Conservation (phyloP, 2,329 filamentous ascomycete genomes). For the Trichoderma endophyticum region DNA sequence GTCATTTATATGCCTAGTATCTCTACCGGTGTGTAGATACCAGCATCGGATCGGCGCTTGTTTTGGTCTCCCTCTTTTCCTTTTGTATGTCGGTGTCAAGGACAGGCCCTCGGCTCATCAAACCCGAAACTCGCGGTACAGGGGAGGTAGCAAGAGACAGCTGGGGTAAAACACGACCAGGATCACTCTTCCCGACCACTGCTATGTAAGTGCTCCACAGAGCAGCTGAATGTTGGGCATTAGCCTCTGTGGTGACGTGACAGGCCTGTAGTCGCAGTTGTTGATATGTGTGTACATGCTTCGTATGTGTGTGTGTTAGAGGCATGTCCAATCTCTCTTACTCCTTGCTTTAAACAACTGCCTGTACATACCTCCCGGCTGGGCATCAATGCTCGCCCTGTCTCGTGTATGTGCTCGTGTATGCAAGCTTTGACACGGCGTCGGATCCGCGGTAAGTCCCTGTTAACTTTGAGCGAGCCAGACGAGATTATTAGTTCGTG, state of each 20-base stretch:
- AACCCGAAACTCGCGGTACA: not conserved
- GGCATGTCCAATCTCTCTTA: not conserved
- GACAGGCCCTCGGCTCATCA: constrained; percentile 6
- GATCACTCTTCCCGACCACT: not conserved
- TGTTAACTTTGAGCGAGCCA: not conserved
- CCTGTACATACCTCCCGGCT: not conserved
- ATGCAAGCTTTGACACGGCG: not conserved
- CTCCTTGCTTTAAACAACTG: not conserved
- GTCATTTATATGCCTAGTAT: not conserved
- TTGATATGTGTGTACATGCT: not conserved
- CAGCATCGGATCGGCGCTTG: not conserved
- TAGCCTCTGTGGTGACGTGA: not conserved
- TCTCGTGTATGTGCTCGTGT: not conserved
- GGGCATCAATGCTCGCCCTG: not conserved
- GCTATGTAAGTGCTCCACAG: not conserved
- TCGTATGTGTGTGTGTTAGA: not conserved
- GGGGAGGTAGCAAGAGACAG: not conserved
- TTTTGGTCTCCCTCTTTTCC: not conserved
- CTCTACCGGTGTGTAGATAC: not conserved
- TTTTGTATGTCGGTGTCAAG: not conserved
- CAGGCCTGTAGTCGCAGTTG: not conserved
- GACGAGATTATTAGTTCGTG: not conserved
- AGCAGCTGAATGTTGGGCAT: constrained; percentile 11
- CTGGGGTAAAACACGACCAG: constrained; percentile 12
- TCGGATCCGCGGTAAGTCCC: not conserved